Percentiles rank a stretch among this genome's conserved stretches.
Evolutionary conservation across 352 stramenopile genomes (phyloP).

Genomic region (Globisporangium spinosum): DNA sequence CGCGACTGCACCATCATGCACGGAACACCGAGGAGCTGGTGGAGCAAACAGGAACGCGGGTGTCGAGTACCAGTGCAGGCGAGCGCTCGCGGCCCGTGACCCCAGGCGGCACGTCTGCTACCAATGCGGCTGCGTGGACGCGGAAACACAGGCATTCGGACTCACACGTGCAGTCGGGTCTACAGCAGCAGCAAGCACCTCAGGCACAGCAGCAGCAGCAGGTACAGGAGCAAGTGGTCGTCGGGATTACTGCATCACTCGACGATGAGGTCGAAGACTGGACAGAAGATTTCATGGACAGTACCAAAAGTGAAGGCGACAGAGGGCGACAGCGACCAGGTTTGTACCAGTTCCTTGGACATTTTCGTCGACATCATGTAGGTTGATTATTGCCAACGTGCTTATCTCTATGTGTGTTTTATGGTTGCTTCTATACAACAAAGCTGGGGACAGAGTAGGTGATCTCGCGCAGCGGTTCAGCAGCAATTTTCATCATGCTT

Average conservation of each 20-base stretch:
- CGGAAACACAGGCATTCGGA: conserved; percentile 17
- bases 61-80: conserved; percentile 10
- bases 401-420: conserved; percentile 6
- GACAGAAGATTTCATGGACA: conserved; percentile 55
- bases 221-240: conserved; percentile 56
- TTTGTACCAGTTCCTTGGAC: background rate
- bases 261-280: conserved; percentile 79
- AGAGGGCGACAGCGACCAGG: conserved; percentile 2
- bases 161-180: conserved; percentile 14
- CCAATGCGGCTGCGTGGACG: conserved; percentile 4
- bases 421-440: background rate
- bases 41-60: conserved; percentile 3
- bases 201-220: conserved; percentile 4
- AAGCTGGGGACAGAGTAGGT: conserved; percentile 5
- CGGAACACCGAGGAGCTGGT: conserved; percentile 3
- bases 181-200: conserved; percentile 27
- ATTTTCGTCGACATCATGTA: background rate
- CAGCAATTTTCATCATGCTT: conserved; percentile 26
- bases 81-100: conserved; percentile 9
- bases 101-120: background rate
- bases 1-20: conserved; percentile 3
- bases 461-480: conserved; percentile 19
- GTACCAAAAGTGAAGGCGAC: conserved; percentile 7
- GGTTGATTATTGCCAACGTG: background rate
- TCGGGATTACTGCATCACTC: conserved; percentile 57